Evolutionary conservation across 345 rosid genomes (phyloP), one percentile per base, ranked within the genome.

Genomic region (Rhodomyrtus tomentosa): DNA sequence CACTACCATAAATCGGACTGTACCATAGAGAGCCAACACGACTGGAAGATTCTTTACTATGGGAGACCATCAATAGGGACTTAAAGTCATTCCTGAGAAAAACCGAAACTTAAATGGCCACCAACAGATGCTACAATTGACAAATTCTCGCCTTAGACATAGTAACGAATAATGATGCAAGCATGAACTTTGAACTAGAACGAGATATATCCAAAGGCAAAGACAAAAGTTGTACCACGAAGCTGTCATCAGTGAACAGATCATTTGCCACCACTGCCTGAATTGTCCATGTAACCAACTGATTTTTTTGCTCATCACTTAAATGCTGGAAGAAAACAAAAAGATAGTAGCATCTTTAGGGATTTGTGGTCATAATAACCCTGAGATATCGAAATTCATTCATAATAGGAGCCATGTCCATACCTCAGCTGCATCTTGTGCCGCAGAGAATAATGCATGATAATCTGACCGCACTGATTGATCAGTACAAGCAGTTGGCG

Each of bases 201-300:
- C 55, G 0, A 68, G 45, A 68, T 36, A 68, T 36, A 68, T 36
- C 52, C 40, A 32, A 9, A 36, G 84, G 49, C 55, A 83, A 82
- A 82, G 73, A 83, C 29, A 85, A 79, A 84, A 54, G 80, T 93
- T 4, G 42, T 90, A 97, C 99, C 98, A 97, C 90, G 85, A 97
- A 97, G 93, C 96, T 97, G 90, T 97, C 99, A 84, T 97, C 99
- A 12, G 99, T 95, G 88, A 92, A 92, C 38, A 97, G 91, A 88
- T 97, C 99, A 89, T 95, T 95, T 80, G 98, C 96, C 87, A 95
- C 91, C 89, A 97, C 98, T 73, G 99, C 98, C 84, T 84, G 88
- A 79, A 92, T 83, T 72, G 93, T 92, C 99, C 99, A 95, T 15
- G 87, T 86, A 62, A 87, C 91, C 83, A 97, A 84, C 84, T 88